phyloP scores from a whole-genome alignment of 2,329 filamentous ascomycete species.

The Botrytis medusae region DNA sequence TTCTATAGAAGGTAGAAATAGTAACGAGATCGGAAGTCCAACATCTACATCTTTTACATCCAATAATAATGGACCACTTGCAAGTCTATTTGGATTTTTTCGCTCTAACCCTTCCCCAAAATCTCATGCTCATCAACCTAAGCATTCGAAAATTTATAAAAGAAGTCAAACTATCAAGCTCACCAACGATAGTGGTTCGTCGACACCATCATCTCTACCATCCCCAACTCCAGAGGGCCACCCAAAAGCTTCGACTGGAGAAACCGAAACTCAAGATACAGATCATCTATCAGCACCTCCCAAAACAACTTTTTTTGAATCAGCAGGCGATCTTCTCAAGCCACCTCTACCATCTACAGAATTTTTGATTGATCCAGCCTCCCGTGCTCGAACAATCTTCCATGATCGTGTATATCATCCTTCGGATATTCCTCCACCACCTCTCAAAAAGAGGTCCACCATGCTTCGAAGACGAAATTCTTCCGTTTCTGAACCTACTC shows the following conservation, averaged over 20 bases:
- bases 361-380: slow-evolving; percentile 80
- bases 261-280: slow-evolving; percentile 45
- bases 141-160: slow-evolving; percentile 70
- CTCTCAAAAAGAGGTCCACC: slow-evolving; percentile 55
- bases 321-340: slow-evolving; percentile 87
- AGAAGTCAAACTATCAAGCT: slow-evolving; percentile 71
- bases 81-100: slow-evolving; percentile 68
- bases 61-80: slow-evolving; percentile 52
- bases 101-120: slow-evolving; percentile 56
- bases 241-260: slow-evolving; percentile 37
- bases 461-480: slow-evolving; percentile 30
- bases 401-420: slow-evolving; percentile 96
- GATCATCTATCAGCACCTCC: slow-evolving; percentile 69
- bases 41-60: slow-evolving; percentile 33
- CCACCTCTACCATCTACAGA: slow-evolving; percentile 80
- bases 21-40: slow-evolving; percentile 22
- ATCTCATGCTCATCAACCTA: slow-evolving; percentile 51
- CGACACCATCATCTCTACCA: slow-evolving; percentile 23
- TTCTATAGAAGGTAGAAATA: slow-evolving; percentile 22
- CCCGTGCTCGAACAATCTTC: slow-evolving; percentile 85
- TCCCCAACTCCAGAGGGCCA: slow-evolving; percentile 34
- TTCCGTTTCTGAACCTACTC: slow-evolving; percentile 13
- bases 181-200: slow-evolving; percentile 40
- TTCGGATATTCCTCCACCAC: slow-evolving; percentile 83
- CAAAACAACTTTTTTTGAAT: slow-evolving; percentile 90